These are phyloP conservation scores for Pseudozyma sp. DNA, from an alignment of 1,284 basidiomycete genomes.

Conservation along the genomic window DNA sequence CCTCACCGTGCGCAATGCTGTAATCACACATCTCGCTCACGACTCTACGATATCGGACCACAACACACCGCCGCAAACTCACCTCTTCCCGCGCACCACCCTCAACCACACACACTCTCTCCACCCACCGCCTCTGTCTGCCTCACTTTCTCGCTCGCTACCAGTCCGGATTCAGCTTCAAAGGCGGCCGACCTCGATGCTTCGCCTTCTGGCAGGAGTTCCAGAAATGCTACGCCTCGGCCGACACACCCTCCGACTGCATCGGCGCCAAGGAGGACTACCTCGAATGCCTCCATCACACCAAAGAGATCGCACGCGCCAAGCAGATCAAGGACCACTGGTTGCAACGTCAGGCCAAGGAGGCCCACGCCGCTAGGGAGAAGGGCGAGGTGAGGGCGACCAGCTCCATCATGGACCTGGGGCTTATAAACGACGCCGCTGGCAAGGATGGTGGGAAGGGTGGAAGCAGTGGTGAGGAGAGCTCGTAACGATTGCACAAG, in stretches of 20 bases:
- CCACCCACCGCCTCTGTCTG: background rate
- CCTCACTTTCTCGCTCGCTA: background rate
- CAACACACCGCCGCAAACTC: no score
- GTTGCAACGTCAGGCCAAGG: slow-evolving; percentile 54
- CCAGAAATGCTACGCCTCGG: slow-evolving; percentile 84
- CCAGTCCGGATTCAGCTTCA: slow-evolving; percentile 77
- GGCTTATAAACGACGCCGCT: slow-evolving; percentile 45
- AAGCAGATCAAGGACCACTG: slow-evolving; percentile 61
- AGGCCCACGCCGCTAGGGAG: slow-evolving; percentile 54
- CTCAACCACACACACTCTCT: no score
- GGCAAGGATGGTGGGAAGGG: background rate
- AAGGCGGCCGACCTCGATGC: slow-evolving; percentile 85
- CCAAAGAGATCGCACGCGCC: slow-evolving; percentile 75
- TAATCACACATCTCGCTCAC: no score
- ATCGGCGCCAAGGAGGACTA: slow-evolving; percentile 84
- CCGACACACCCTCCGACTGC: slow-evolving; percentile 83
- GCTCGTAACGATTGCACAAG: background rate
- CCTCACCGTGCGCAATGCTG: no score
- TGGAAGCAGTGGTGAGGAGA: background rate
- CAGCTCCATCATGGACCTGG: slow-evolving; percentile 53
- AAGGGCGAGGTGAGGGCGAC: slow-evolving; percentile 61
- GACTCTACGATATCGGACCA: no score
- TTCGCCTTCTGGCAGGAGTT: slow-evolving; percentile 87
- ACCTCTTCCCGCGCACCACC: background rate
- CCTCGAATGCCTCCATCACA: slow-evolving; percentile 90